These are phyloP conservation scores for Athelia sp. DNA, from an alignment of 1,284 basidiomycete species.

Conservation along the genomic window DNA sequence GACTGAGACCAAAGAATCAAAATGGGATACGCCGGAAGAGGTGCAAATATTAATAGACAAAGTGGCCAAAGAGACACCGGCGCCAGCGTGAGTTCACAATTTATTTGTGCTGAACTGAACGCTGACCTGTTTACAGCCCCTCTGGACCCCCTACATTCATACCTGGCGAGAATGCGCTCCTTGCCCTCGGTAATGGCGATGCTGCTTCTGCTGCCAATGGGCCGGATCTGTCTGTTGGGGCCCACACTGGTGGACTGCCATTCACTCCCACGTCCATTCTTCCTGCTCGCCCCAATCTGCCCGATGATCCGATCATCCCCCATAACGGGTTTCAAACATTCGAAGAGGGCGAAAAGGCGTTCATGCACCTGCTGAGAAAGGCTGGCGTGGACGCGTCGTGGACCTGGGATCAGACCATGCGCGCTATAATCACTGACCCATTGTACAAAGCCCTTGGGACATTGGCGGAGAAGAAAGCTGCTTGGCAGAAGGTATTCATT, in stretches of 20 bases:
- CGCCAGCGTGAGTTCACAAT: slow-evolving; percentile 5
- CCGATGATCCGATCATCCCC: slow-evolving; percentile 81
- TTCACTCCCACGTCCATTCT: slow-evolving; percentile 54
- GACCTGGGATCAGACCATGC: slow-evolving; percentile 99
- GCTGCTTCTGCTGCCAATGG: slow-evolving; percentile 44
- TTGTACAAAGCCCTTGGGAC: slow-evolving; percentile 93
- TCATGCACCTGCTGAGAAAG: slow-evolving; percentile 83
- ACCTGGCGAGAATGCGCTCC: slow-evolving; percentile 1
- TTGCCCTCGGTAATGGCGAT: slow-evolving; percentile 32
- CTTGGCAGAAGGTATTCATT: slow-evolving; percentile 79
- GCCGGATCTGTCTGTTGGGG: slow-evolving; percentile 40
- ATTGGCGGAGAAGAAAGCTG: slow-evolving; percentile 90
- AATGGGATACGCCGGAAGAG: slow-evolving; percentile 95
- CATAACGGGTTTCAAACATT: slow-evolving; percentile 83
- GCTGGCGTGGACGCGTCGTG: slow-evolving; percentile 87
- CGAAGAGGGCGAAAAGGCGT: slow-evolving; percentile 92
- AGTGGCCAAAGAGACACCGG: slow-evolving; percentile 66
- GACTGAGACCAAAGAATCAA: slow-evolving; percentile 84
- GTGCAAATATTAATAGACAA: slow-evolving; percentile 75
- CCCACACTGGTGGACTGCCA: slow-evolving; percentile 51
- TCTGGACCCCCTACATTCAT: not conserved
- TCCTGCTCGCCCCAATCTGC: slow-evolving; percentile 71
- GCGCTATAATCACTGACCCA: slow-evolving; percentile 96
- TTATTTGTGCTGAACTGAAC: slow-evolving; percentile 20
- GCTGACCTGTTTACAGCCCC: not conserved